A percentile compares a stretch with the other conserved stretches of the same genome.
Evolutionary conservation across 805 yeast genomes (phyloP).

Genomic region (Candida pini): DNA sequence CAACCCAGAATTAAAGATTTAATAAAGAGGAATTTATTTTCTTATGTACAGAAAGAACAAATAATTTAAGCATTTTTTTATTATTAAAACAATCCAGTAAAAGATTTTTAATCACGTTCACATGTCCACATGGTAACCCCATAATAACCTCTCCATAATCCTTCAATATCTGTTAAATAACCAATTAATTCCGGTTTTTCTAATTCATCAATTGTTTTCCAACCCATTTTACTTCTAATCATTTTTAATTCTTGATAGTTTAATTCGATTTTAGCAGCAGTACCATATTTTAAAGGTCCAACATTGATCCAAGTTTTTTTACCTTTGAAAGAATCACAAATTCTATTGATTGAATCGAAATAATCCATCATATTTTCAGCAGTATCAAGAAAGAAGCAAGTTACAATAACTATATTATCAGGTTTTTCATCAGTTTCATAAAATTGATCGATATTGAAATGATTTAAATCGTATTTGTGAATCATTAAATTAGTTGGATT

Average conservation of each 20-base stretch:
- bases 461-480: constrained; percentile 60
- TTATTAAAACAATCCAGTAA: not conserved
- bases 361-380: constrained; percentile 83
- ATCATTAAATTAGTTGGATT: constrained; percentile 45
- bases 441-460: constrained; percentile 33
- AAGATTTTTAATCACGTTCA: constrained; percentile 12
- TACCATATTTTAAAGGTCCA: constrained; percentile 92
- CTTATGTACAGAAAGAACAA: not conserved
- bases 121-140: constrained; percentile 56
- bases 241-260: constrained; percentile 59
- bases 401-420: constrained; percentile 50
- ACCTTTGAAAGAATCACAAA: constrained; percentile 29
- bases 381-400: constrained; percentile 84
- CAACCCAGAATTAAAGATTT: constrained; percentile 20
- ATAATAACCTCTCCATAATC: constrained; percentile 76
- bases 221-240: constrained; percentile 56
- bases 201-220: constrained; percentile 41
- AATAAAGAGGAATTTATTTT: constrained; percentile 21
- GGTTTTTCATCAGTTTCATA: constrained; percentile 8
- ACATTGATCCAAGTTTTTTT: constrained; percentile 73
- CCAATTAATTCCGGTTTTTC: constrained; percentile 41
- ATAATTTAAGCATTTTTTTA: not conserved
- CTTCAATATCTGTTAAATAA: constrained; percentile 58
- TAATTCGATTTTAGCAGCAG: constrained; percentile 72
- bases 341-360: constrained; percentile 52